Evolutionary conservation across 2,329 filamentous ascomycete genomes (phyloP).

Genomic region (Cadophora luteo-olivacea): DNA sequence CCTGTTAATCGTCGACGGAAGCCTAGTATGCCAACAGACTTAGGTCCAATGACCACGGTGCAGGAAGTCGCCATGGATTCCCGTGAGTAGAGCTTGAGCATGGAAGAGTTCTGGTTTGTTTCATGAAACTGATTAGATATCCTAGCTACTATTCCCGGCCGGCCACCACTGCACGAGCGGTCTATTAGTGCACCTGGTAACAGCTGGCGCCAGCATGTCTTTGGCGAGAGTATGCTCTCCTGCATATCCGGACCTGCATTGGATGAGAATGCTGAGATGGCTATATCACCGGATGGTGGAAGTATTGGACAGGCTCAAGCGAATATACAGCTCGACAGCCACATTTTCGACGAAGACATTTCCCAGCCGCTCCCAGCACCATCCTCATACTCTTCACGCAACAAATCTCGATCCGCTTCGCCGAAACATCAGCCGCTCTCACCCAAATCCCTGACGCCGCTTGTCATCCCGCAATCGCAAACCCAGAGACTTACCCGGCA

Average conservation of each 20-base stretch:
- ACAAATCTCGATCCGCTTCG: slow-evolving; percentile 31
- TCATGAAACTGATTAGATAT: slow-evolving; percentile 24
- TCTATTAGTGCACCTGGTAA: slow-evolving; percentile 66
- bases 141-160: slow-evolving; percentile 70
- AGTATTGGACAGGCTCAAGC: slow-evolving; percentile 23
- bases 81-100: slow-evolving; percentile 55
- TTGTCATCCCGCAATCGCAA: slow-evolving; percentile 57
- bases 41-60: slow-evolving; percentile 72
- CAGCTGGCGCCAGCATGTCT: slow-evolving; percentile 54
- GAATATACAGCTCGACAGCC: slow-evolving; percentile 22
- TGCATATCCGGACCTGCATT: slow-evolving; percentile 44
- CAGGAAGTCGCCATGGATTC: slow-evolving; percentile 74
- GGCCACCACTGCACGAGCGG: slow-evolving; percentile 68
- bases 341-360: slow-evolving; percentile 7
- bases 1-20: slow-evolving; percentile 65
- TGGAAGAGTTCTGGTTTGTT: background rate
- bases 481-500: slow-evolving; percentile 31
- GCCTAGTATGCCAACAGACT: slow-evolving; percentile 63
- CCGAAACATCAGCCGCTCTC: slow-evolving; percentile 53
- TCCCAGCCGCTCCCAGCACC: slow-evolving; percentile 7
- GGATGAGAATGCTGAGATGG: slow-evolving; percentile 46
- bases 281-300: slow-evolving; percentile 22
- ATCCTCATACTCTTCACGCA: slow-evolving; percentile 13
- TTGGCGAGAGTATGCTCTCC: slow-evolving; percentile 45
- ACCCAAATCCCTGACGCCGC: slow-evolving; percentile 60